Conservation (phyloP, 1,284 basidiomycete genomes). For the Blastosporella zonata region DNA sequence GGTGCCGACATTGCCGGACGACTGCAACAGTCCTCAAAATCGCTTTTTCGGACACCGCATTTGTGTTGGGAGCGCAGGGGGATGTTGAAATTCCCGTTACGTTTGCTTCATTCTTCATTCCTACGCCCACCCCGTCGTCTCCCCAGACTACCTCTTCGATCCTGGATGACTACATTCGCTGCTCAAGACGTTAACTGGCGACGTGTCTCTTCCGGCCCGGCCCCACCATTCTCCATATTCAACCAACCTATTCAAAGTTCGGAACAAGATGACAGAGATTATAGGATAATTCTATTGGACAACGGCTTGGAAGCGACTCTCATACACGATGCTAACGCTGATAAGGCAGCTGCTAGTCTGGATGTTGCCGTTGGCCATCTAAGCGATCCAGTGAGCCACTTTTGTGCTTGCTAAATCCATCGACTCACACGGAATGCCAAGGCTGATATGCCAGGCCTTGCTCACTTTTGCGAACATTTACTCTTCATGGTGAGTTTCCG, state of each 20-base stretch:
- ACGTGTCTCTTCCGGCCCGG: constrained; percentile 30
- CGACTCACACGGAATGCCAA: constrained; percentile 26
- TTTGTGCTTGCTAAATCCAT: not conserved
- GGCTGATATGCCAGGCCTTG: constrained; percentile 86
- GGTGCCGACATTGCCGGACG: constrained; percentile 4
- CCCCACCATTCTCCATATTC: constrained; percentile 53
- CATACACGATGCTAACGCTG: constrained; percentile 84
- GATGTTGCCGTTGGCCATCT: constrained; percentile 96
- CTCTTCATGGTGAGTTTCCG: constrained; percentile 79
- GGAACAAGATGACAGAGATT: constrained; percentile 72
- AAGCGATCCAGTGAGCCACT: constrained; percentile 76
- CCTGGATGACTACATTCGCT: constrained; percentile 28
- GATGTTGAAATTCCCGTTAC: constrained; percentile 14
- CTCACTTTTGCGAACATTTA: constrained; percentile 94
- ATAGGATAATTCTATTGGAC: constrained; percentile 79
- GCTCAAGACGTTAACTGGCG: constrained; percentile 34
- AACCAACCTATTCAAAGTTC: constrained; percentile 73
- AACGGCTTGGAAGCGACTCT: constrained; percentile 89
- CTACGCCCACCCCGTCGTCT: not conserved
- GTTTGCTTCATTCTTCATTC: constrained; percentile 4
- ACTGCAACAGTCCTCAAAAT: constrained; percentile 18
- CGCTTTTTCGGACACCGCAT: constrained; percentile 11
- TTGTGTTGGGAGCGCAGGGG: constrained; percentile 7
- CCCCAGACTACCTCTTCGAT: constrained; percentile 1
- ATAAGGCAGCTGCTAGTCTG: constrained; percentile 94